Evolutionary conservation across 352 stramenopile genomes (phyloP), one percentile per base, ranked within the genome.

Genomic region (Pythium aquatile): DNA sequence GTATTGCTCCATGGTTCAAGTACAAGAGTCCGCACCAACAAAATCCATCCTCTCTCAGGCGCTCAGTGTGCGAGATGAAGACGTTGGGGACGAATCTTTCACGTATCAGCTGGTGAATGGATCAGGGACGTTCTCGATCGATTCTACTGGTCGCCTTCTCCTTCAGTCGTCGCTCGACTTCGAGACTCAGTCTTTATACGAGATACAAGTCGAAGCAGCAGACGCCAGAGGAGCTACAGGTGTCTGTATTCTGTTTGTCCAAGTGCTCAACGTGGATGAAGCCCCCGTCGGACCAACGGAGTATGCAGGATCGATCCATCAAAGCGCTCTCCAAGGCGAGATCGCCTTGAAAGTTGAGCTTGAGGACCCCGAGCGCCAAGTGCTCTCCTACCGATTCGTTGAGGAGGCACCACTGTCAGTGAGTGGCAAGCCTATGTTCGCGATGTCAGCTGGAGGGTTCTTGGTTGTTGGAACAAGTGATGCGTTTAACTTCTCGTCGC

Each of bases 201-300:
- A 58, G 28, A 51, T 85, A 48, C 51, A 39, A 3, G 30, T 81
- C n/a, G 65, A 83, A 54, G 72, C 60, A 6, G 63, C 39, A 10
- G 78, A 87, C 37, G 30, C 46, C 3, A 44, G 68, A 29, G 74
- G 72, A 39, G 66, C 80, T 7, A 83, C 60, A n/a, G 68, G 63
- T 16, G 56, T 55, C 7, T 87, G 78, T 28, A 61, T 76, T 3
- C 29, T 71, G 47, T 51, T 70, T 8, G 26, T 87, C 1, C 70
- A 85, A 11, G 67, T 87, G 1, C 40, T 72, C 5, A 74, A 87
- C 53, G 61, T 76, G 1, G 55, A 87, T 33, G 78, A 87, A 44
- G 55, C 69, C 6, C 78, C 78, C 0, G 48, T 59, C 20, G 78
- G 78, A 2, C 33, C 61, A 26, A 67, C 39, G 10, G 30, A 47